Evolutionary conservation across 1,284 basidiomycete genomes (phyloP).

Genomic region (Psilocybe mexicana): DNA sequence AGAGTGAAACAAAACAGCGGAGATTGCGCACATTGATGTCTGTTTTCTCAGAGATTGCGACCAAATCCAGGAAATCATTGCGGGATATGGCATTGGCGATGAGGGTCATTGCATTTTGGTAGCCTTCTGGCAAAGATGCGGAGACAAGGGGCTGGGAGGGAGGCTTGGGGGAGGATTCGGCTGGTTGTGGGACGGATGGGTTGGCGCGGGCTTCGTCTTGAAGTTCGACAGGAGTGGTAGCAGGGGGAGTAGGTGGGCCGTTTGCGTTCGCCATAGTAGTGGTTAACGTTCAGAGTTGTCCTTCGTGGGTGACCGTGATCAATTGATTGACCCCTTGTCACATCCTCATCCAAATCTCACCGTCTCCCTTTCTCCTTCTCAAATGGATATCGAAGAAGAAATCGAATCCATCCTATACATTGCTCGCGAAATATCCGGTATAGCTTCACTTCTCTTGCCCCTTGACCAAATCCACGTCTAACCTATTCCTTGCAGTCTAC

Average conservation of each 20-base stretch:
- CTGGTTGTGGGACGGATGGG: constrained; percentile 12
- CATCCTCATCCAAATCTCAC: too few species aligned
- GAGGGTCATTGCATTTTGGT: constrained; percentile 41
- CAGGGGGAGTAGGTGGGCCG: constrained; percentile 58
- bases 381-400: constrained; percentile 68
- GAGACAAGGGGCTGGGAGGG: constrained; percentile 9
- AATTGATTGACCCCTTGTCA: too few species aligned
- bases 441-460: neutral
- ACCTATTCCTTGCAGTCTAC: constrained; percentile 51
- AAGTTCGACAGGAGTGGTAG: constrained; percentile 53
- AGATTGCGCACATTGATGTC: constrained; percentile 49
- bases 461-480: too few species aligned
- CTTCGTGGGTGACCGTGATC: too few species aligned
- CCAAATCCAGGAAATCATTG: constrained; percentile 44
- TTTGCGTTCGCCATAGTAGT: constrained; percentile 25
- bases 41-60: constrained; percentile 47
- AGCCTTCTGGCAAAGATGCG: constrained; percentile 31
- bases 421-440: constrained; percentile 82
- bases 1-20: neutral
- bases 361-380: neutral
- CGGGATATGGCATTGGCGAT: constrained; percentile 46
- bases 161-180: neutral
- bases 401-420: constrained; percentile 87
- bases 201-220: constrained; percentile 43
- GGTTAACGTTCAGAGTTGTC: too few species aligned